Evolutionary conservation across 176 grass and related monocot genomes (phyloP).

Genomic region (Pharus latifolius): DNA sequence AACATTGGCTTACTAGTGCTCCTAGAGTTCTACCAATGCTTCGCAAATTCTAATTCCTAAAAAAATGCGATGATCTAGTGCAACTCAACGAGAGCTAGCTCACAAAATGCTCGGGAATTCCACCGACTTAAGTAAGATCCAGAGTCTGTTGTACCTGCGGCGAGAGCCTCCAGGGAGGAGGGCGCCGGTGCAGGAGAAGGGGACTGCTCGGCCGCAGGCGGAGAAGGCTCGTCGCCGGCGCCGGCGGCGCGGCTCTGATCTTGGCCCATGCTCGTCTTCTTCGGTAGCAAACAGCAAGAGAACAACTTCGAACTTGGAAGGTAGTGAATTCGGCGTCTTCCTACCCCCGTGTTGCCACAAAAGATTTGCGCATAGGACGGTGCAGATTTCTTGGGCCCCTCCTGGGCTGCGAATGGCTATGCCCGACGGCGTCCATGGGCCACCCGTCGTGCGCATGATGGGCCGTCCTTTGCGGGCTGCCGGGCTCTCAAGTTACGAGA

Average conservation of each 20-base stretch:
- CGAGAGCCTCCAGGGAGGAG: slow-evolving; percentile 36
- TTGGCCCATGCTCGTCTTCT: slow-evolving; percentile 38
- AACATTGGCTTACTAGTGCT: too few relatives aligned
- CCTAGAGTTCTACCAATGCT: neutral
- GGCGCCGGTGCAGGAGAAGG: slow-evolving; percentile 8
- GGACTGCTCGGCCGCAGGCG: neutral
- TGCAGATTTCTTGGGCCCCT: neutral
- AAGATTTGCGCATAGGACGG: neutral
- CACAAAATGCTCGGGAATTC: neutral
- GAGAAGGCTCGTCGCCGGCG: neutral
- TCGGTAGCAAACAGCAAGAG: neutral
- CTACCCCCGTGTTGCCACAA: too few relatives aligned
- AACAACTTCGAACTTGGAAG: neutral
- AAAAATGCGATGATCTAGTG: neutral
- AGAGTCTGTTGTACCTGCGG: slow-evolving; percentile 30
- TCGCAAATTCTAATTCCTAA: slow-evolving; percentile 10
- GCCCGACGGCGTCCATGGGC: too few relatives aligned
- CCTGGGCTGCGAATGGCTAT: too few relatives aligned
- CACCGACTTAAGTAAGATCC: neutral
- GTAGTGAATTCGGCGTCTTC: slow-evolving; percentile 16
- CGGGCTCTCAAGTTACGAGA: neutral
- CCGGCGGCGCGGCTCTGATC: neutral
- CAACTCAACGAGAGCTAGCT: neutral
- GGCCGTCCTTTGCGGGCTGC: neutral
- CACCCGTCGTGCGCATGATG: neutral